phyloP scores from a whole-genome alignment of 1,284 basidiomycete species.

The Apiotrichum gracile region DNA sequence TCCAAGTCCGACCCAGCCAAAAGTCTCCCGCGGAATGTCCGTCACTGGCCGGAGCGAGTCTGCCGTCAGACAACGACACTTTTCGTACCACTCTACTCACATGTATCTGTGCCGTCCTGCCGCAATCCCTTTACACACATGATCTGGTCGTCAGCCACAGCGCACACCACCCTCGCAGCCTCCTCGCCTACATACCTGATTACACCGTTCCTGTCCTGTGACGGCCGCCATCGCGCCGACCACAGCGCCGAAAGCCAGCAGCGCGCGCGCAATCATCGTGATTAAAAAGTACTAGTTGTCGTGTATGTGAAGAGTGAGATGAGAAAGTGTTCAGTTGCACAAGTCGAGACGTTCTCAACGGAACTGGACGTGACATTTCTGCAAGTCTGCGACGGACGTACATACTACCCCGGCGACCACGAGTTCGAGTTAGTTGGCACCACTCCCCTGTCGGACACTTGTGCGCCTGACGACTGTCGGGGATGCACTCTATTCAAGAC shows the following conservation, averaged over 20 bases:
- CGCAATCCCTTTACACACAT: slow-evolving; percentile 6
- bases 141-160: slow-evolving; percentile 2
- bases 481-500: too few species aligned
- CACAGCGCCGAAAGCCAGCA: neutral
- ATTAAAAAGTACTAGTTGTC: neutral
- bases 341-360: too few species aligned
- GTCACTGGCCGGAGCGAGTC: neutral
- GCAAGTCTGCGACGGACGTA: too few species aligned
- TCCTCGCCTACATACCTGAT: neutral
- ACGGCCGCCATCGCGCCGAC: neutral
- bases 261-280: neutral
- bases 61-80: neutral
- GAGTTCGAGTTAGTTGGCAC: too few species aligned
- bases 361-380: too few species aligned
- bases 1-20: slow-evolving; percentile 11
- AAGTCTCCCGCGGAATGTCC: neutral
- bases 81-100: neutral
- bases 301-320: too few species aligned
- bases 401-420: too few species aligned
- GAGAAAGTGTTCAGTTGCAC: too few species aligned
- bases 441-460: too few species aligned
- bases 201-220: neutral
- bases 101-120: slow-evolving; percentile 3
- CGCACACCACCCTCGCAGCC: too few species aligned
- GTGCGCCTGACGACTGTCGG: too few species aligned